These are phyloP conservation scores for Colletotrichum coccodes DNA, from an alignment of 2,329 filamentous ascomycete genomes.

Conservation along the genomic window DNA sequence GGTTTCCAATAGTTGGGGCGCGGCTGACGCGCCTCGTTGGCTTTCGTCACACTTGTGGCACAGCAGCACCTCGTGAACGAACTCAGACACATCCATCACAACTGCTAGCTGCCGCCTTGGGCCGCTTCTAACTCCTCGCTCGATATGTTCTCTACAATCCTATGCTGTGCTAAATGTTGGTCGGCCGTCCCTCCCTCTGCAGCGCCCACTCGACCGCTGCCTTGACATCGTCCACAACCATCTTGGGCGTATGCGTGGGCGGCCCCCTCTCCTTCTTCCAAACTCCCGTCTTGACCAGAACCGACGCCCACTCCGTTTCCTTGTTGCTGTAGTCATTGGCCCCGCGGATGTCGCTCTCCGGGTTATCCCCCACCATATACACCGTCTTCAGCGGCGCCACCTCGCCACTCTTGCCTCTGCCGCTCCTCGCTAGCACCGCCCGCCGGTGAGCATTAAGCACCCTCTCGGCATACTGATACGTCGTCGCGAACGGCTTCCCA, in stretches of 20 bases:
- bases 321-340: constrained; percentile 80
- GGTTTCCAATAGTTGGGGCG: too few relatives aligned
- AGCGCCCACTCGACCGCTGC: constrained; percentile 83
- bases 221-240: constrained; percentile 78
- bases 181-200: constrained; percentile 57
- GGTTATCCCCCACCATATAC: constrained; percentile 95
- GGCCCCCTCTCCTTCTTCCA: constrained; percentile 60
- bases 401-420: constrained; percentile 12
- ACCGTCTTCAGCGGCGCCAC: constrained; percentile 71
- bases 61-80: neutral
- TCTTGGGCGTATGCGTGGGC: constrained; percentile 70
- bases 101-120: neutral
- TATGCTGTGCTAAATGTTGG: neutral
- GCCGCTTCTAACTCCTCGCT: neutral
- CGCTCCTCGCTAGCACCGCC: constrained; percentile 48
- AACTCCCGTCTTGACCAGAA: constrained; percentile 85
- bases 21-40: too few relatives aligned
- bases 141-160: neutral
- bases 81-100: neutral
- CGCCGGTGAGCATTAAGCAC: constrained; percentile 72
- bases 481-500: constrained; percentile 83
- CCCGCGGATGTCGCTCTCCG: constrained; percentile 89
- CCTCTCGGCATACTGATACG: constrained; percentile 86
- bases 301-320: constrained; percentile 79
- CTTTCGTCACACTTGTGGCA: constrained; percentile 18